Evolutionary conservation across 805 yeast species (phyloP).

Genomic region (Cyberlindnera mycetangii): DNA sequence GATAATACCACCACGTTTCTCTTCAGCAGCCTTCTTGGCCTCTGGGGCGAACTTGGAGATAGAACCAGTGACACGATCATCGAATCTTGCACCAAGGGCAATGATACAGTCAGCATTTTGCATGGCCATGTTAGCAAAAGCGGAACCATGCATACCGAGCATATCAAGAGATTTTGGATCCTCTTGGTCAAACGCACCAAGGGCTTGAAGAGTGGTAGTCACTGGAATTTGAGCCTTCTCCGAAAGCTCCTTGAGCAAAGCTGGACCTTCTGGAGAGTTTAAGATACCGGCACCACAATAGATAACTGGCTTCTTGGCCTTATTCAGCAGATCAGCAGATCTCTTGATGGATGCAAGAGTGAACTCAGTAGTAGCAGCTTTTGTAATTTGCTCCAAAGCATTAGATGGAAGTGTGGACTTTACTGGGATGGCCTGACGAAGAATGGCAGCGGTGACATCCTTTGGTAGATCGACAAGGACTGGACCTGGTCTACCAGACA

Average conservation of each 20-base stretch:
- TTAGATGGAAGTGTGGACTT: constrained; percentile 69
- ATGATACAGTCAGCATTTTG: constrained; percentile 91
- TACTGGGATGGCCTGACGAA: constrained; percentile 82
- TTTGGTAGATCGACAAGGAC: constrained; percentile 96
- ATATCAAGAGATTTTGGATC: constrained; percentile 90
- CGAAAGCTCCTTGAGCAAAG: constrained; percentile 73
- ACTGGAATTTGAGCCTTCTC: constrained; percentile 94
- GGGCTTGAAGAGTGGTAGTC: constrained; percentile 90
- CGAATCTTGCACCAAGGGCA: constrained; percentile 96
- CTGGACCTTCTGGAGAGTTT: constrained; percentile 77
- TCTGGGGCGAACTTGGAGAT: constrained; percentile 88
- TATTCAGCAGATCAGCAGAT: constrained; percentile 74
- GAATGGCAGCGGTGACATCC: constrained; percentile 92
- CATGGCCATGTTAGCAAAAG: constrained; percentile 90
- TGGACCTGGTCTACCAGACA: constrained; percentile 96
- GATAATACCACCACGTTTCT: constrained; percentile 90
- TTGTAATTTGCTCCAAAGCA: constrained; percentile 68
- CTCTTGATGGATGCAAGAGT: constrained; percentile 70
- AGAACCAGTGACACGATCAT: constrained; percentile 94
- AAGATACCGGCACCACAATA: constrained; percentile 92
- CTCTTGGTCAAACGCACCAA: constrained; percentile 91
- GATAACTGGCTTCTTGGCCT: constrained; percentile 82
- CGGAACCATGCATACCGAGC: constrained; percentile 98
- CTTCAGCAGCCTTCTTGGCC: constrained; percentile 84
- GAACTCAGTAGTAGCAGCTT: constrained; percentile 67